phyloP scores from a whole-genome alignment of 1,139 yeast species.

The Suhomyces kunorum region DNA sequence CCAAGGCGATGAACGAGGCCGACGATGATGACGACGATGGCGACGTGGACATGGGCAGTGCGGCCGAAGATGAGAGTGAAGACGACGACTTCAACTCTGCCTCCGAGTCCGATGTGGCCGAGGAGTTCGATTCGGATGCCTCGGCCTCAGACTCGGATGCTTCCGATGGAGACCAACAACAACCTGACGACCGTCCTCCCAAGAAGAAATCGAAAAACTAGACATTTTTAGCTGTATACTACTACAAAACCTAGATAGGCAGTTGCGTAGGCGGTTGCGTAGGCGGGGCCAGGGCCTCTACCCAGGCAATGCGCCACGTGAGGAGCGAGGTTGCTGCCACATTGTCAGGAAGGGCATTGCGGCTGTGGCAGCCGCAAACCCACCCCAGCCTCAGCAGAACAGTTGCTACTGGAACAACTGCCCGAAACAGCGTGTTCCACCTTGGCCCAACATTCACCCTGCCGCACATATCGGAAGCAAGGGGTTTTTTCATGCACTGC shows the following conservation, averaged over 20 bases:
- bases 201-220: conserved; percentile 46
- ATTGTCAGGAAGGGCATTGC: too few species aligned
- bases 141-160: conserved; percentile 39
- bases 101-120: conserved; percentile 74
- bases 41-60: conserved; percentile 77
- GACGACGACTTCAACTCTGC: conserved; percentile 69
- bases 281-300: too few species aligned
- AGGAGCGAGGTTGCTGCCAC: too few species aligned
- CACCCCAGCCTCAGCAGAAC: too few species aligned
- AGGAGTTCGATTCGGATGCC: conserved; percentile 82
- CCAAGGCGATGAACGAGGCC: conserved; percentile 71
- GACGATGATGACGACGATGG: conserved; percentile 63
- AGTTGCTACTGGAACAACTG: too few species aligned
- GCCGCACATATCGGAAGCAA: conserved; percentile 1
- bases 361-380: too few species aligned
- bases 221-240: conserved; percentile 4
- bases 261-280: too few species aligned
- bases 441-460: not conserved
- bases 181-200: conserved; percentile 45
- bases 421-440: too few species aligned
- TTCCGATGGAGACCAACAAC: conserved; percentile 44
- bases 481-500: too few species aligned
- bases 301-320: too few species aligned
- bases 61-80: conserved; percentile 65
- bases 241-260: not conserved